Conservation (phyloP, 805 yeast species). For the Tetrapisispora iriomotensis region DNA sequence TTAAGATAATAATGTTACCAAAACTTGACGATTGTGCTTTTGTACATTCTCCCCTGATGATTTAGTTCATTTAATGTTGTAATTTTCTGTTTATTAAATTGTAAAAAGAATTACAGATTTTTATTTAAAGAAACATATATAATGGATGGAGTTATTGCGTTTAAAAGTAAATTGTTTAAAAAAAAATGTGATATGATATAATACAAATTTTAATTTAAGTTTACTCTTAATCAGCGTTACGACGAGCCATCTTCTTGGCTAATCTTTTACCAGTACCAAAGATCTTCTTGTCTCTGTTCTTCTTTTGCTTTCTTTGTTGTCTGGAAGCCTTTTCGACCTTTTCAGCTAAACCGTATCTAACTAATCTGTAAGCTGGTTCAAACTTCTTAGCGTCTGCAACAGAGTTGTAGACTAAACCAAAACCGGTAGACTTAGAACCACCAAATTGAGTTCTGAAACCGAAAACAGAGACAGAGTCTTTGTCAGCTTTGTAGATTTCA, state of each 20-base stretch:
- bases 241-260: constrained; percentile 86
- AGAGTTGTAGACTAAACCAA: constrained; percentile 97
- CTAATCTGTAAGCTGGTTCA: constrained; percentile 98
- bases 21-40: too few relatives aligned
- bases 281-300: constrained; percentile 98
- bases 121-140: constrained; percentile 5
- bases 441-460: constrained; percentile 99
- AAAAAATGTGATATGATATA: constrained; percentile 1
- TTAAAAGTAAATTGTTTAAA: neutral
- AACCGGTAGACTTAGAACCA: constrained; percentile 99
- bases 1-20: too few relatives aligned
- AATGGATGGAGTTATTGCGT: constrained; percentile 4
- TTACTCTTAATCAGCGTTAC: constrained; percentile 64
- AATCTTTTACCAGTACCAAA: constrained; percentile 95
- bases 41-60: too few relatives aligned
- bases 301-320: constrained; percentile 99
- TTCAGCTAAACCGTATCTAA: constrained; percentile 95
- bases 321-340: constrained; percentile 96
- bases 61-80: neutral
- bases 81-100: constrained; percentile 5
- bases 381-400: constrained; percentile 95
- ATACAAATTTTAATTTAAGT: neutral
- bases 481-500: constrained; percentile 80
- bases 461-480: constrained; percentile 92
- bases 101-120: constrained; percentile 5